Percentiles rank a stretch among this genome's conserved stretches.
These are phyloP conservation scores for Pistacia atlantica DNA, from an alignment of 345 rosid genomes.

Conservation along the genomic window DNA sequence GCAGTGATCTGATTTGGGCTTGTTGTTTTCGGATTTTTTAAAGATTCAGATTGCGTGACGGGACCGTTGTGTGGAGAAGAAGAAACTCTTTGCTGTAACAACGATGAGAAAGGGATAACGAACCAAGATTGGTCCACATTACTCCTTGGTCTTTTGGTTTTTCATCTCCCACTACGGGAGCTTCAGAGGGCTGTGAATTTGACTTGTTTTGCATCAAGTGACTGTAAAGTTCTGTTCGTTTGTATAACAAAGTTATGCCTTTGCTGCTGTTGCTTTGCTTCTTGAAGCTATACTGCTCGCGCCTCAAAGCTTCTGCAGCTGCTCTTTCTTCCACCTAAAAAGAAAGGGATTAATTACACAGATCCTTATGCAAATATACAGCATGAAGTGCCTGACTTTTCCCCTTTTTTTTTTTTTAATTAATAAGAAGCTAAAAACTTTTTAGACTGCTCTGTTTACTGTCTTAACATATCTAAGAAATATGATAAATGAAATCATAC, in stretches of 20 bases:
- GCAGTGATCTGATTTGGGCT: too few relatives aligned
- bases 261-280: constrained; percentile 91
- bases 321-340: constrained; percentile 97
- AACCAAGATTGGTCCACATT: too few relatives aligned
- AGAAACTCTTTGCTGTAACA: too few relatives aligned
- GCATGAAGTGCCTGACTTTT: not conserved
- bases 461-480: not conserved
- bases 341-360: constrained; percentile 22
- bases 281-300: constrained; percentile 98
- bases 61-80: too few relatives aligned
- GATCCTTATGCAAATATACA: not conserved
- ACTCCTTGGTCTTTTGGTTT: constrained; percentile 45
- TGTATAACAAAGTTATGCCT: constrained; percentile 97
- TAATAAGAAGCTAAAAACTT: too few relatives aligned
- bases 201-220: constrained; percentile 98
- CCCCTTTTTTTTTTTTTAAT: not conserved
- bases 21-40: too few relatives aligned
- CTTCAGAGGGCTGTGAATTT: constrained; percentile 65
- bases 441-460: not conserved
- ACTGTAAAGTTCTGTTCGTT: constrained; percentile 92
- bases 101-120: too few relatives aligned
- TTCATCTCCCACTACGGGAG: constrained; percentile 55
- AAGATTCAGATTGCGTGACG: too few relatives aligned
- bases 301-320: constrained; percentile 95
- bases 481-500: not conserved